phyloP scores from a whole-genome alignment of 306 rosid species.

The Ceratonia siliqua region DNA sequence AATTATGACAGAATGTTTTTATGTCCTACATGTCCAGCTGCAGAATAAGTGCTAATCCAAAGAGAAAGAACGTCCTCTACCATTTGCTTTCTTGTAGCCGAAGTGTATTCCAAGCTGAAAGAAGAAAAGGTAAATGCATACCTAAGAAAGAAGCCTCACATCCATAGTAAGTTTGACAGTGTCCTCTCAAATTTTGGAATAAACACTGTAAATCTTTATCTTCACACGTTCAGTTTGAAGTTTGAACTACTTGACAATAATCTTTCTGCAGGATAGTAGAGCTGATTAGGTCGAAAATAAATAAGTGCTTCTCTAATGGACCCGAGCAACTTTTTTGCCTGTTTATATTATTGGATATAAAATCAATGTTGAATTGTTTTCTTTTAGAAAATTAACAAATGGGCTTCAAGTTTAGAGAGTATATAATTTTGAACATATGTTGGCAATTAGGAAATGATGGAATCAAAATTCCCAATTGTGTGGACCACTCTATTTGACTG shows the following conservation, averaged over 20 bases:
- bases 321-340: not conserved
- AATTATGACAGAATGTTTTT: slow-evolving; percentile 76
- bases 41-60: slow-evolving; percentile 75
- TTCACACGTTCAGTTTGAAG: slow-evolving; percentile 3
- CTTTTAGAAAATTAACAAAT: not conserved
- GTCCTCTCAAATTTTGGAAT: slow-evolving; percentile 20
- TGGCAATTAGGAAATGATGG: no score
- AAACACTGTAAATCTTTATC: not conserved
- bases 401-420: not conserved
- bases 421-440: no score
- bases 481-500: no score
- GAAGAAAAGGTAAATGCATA: slow-evolving; percentile 9
- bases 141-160: not conserved
- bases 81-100: slow-evolving; percentile 95
- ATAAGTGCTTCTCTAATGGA: slow-evolving; percentile 7
- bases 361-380: not conserved
- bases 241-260: not conserved
- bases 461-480: no score
- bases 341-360: not conserved
- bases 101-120: slow-evolving; percentile 78
- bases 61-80: slow-evolving; percentile 84
- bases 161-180: not conserved
- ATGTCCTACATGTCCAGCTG: slow-evolving; percentile 82
- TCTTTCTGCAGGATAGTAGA: not conserved
- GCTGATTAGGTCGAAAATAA: not conserved